Conservation (phyloP, 352 stramenopile genomes). For the Aphanomyces astaci region DNA sequence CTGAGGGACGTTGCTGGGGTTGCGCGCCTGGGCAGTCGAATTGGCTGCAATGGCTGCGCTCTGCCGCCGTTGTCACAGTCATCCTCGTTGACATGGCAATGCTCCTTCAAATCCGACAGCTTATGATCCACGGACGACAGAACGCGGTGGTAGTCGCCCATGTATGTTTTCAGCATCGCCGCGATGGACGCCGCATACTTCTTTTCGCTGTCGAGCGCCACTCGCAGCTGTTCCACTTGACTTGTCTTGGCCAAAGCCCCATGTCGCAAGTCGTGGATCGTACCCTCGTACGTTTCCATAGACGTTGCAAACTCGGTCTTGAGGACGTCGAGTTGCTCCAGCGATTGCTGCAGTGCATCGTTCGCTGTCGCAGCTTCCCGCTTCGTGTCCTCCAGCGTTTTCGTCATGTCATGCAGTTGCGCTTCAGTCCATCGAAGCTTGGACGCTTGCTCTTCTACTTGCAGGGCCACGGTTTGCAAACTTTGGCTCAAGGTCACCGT, state of each 20-base stretch:
- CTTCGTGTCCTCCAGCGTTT: slow-evolving; percentile 25
- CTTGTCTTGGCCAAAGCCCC: slow-evolving; percentile 21
- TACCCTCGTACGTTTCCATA: slow-evolving; percentile 28
- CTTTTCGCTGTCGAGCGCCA: slow-evolving; percentile 37
- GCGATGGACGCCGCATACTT: slow-evolving; percentile 48
- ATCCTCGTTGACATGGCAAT: slow-evolving; percentile 25
- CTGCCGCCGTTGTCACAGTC: neutral
- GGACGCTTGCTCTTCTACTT: slow-evolving; percentile 3
- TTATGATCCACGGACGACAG: slow-evolving; percentile 49
- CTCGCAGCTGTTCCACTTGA: slow-evolving; percentile 34
- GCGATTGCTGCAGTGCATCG: slow-evolving; percentile 30
- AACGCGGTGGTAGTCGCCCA: slow-evolving; percentile 57
- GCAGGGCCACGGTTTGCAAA: slow-evolving; percentile 4
- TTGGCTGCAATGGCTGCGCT: neutral
- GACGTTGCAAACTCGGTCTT: slow-evolving; percentile 35
- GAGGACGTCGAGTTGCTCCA: slow-evolving; percentile 33
- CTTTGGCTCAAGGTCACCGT: slow-evolving; percentile 2
- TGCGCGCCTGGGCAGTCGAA: neutral
- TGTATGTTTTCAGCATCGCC: slow-evolving; percentile 38
- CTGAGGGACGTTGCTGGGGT: slow-evolving; percentile 10
- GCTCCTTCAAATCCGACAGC: slow-evolving; percentile 46
- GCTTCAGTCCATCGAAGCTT: slow-evolving; percentile 11
- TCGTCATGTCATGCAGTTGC: slow-evolving; percentile 17
- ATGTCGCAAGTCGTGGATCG: slow-evolving; percentile 1
- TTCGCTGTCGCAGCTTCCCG: slow-evolving; percentile 29